Conservation (phyloP, 768 basidiomycete species). For the Amanita jacksonii region DNA sequence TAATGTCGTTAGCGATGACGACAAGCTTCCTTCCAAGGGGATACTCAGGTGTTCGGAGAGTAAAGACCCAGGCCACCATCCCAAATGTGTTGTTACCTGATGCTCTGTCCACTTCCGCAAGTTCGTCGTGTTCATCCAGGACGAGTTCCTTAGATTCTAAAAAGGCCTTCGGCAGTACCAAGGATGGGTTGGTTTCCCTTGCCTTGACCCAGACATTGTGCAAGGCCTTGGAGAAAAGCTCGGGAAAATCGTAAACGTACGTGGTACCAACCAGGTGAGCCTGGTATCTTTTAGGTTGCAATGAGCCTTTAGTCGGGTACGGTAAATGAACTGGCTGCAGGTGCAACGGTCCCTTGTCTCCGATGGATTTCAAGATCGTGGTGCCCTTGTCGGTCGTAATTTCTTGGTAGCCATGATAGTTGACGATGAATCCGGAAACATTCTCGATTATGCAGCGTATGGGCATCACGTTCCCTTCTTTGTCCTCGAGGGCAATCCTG, state of each 20-base stretch:
- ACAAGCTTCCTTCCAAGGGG: slow-evolving; percentile 81
- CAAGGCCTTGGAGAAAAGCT: slow-evolving; percentile 94
- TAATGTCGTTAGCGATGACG: slow-evolving; percentile 96
- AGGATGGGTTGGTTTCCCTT: slow-evolving; percentile 49
- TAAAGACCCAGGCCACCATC: slow-evolving; percentile 98
- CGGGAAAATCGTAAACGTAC: slow-evolving; percentile 99
- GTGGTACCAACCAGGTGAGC: slow-evolving; percentile 98
- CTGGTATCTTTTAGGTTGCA: slow-evolving; percentile 98
- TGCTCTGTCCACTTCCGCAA: slow-evolving; percentile 84
- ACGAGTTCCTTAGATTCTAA: slow-evolving; percentile 87
- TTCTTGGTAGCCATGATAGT: slow-evolving; percentile 97
- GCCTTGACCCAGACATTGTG: slow-evolving; percentile 86
- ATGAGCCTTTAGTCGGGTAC: slow-evolving; percentile 95
- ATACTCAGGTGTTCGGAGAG: slow-evolving; percentile 84
- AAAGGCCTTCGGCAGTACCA: slow-evolving; percentile 67
- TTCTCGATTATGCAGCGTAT: slow-evolving; percentile 99
- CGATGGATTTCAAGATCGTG: slow-evolving; percentile 94
- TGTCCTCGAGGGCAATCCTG: slow-evolving; percentile 88
- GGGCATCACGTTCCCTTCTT: slow-evolving; percentile 88
- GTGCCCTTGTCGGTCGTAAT: slow-evolving; percentile 94
- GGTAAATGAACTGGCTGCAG: slow-evolving; percentile 89
- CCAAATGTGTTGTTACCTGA: slow-evolving; percentile 93
- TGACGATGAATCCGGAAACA: slow-evolving; percentile 97
- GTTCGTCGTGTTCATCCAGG: slow-evolving; percentile 85
- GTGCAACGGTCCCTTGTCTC: slow-evolving; percentile 94